phyloP scores from a whole-genome alignment of 2,329 filamentous ascomycete species.

The Cladophialophora chaetospira region DNA sequence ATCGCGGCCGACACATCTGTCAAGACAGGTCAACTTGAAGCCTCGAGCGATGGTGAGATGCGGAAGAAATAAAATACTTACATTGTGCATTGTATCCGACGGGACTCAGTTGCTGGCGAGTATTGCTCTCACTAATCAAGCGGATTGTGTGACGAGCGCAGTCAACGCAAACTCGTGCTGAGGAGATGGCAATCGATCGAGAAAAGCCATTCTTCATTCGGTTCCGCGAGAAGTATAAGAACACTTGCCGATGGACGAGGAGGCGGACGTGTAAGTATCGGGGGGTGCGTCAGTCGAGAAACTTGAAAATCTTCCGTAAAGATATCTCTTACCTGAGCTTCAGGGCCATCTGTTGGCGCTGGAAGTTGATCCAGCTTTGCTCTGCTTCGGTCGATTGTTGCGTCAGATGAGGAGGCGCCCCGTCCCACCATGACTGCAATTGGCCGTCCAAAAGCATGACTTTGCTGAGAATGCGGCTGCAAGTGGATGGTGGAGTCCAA shows the following conservation, averaged over 20 bases:
- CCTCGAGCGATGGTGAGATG: background rate
- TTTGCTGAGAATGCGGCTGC: background rate
- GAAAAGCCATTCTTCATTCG: background rate
- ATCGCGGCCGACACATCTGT: background rate
- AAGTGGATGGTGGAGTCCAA: background rate
- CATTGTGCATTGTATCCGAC: background rate
- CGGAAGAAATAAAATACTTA: background rate
- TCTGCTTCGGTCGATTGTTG: background rate
- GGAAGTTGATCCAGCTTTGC: background rate
- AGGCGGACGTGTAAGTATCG: background rate
- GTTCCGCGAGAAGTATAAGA: background rate
- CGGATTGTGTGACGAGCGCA: background rate
- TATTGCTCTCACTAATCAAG: background rate
- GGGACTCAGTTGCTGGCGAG: background rate
- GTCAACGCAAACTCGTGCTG: background rate
- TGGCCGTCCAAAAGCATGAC: background rate
- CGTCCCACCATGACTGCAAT: background rate
- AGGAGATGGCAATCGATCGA: background rate
- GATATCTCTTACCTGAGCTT: conserved; percentile 2
- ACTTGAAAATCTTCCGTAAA: background rate
- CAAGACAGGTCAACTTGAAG: background rate
- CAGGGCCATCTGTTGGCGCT: background rate
- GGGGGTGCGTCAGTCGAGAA: conserved; percentile 1
- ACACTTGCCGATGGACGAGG: background rate
- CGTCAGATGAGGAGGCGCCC: background rate